Percentiles rank a stretch among this genome's conserved stretches.
phyloP scores from a whole-genome alignment of 176 grass and related monocot genomes.

The Avena atlantica region DNA sequence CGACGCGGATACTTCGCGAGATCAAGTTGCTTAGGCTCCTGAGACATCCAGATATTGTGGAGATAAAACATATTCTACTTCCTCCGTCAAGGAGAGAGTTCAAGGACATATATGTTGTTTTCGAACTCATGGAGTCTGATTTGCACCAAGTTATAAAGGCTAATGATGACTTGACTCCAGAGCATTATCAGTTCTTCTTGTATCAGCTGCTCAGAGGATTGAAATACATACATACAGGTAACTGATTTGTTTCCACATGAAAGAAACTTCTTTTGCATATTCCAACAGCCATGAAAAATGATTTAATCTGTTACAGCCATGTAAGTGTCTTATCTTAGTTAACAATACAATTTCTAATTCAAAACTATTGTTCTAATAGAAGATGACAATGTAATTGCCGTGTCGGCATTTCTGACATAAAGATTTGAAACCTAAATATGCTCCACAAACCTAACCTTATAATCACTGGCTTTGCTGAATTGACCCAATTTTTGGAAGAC shows the following conservation, averaged over 20 bases:
- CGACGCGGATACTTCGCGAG: conserved; percentile 87
- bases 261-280: conserved; percentile 30
- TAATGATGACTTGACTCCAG: conserved; percentile 90
- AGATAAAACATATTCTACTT: conserved; percentile 95
- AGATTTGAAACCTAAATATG: neutral
- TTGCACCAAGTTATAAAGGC: conserved; percentile 99
- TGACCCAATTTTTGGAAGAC: no score
- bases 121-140: conserved; percentile 99
- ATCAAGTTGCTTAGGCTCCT: conserved; percentile 97
- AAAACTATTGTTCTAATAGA: conserved; percentile 8
- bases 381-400: neutral
- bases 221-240: conserved; percentile 99
- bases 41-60: conserved; percentile 92
- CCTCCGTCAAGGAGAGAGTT: conserved; percentile 93
- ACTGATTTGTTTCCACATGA: conserved; percentile 49
- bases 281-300: neutral
- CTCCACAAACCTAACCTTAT: conserved; percentile 11
- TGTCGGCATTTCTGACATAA: neutral
- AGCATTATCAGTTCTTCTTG: conserved; percentile 96
- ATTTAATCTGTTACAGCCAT: neutral
- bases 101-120: conserved; percentile 97
- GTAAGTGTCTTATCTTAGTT: neutral
- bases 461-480: neutral
- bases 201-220: conserved; percentile 92
- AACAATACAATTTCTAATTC: neutral